These are phyloP conservation scores for Ampelocalamus luodianensis DNA, from an alignment of 176 grass and related monocot genomes.

Conservation along the genomic window DNA sequence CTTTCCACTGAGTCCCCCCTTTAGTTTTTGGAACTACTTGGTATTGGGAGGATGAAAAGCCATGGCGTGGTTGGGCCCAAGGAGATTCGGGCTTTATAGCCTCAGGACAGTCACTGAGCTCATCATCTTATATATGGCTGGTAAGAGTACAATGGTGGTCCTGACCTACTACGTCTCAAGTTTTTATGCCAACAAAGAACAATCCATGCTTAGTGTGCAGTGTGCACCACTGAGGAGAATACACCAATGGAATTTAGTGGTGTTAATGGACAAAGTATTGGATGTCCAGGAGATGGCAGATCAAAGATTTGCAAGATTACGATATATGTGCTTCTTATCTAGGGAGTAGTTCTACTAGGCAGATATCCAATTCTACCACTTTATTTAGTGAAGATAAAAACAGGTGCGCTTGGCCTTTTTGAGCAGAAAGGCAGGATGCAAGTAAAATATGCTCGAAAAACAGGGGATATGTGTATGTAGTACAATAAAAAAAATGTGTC, in stretches of 20 bases:
- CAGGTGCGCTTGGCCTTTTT: not conserved
- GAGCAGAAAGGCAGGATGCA: not conserved
- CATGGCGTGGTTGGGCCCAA: conserved; percentile 53
- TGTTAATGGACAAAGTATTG: conserved; percentile 19
- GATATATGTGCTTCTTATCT: conserved; percentile 7
- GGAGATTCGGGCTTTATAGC: conserved; percentile 58
- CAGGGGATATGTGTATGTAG: not conserved
- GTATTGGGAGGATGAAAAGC: conserved; percentile 53
- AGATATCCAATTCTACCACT: not conserved
- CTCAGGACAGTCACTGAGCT: conserved; percentile 39
- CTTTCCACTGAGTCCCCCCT: conserved; percentile 52
- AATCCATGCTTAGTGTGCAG: conserved; percentile 14
- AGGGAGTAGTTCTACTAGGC: not conserved
- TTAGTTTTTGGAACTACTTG: conserved; percentile 65
- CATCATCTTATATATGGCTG: conserved; percentile 56
- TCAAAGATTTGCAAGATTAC: conserved; percentile 21
- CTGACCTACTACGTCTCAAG: conserved; percentile 47
- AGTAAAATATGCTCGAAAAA: conserved; percentile 14
- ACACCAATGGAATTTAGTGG: conserved; percentile 21
- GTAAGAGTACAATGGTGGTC: conserved; percentile 60
- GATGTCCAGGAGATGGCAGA: not conserved
- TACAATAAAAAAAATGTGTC: not conserved
- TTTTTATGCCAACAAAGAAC: conserved; percentile 48
- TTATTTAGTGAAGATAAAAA: conserved; percentile 24
- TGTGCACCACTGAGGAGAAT: conserved; percentile 16